These are phyloP conservation scores for Xylaria sp. DNA, from an alignment of 2,329 filamentous ascomycete species.

Conservation along the genomic window DNA sequence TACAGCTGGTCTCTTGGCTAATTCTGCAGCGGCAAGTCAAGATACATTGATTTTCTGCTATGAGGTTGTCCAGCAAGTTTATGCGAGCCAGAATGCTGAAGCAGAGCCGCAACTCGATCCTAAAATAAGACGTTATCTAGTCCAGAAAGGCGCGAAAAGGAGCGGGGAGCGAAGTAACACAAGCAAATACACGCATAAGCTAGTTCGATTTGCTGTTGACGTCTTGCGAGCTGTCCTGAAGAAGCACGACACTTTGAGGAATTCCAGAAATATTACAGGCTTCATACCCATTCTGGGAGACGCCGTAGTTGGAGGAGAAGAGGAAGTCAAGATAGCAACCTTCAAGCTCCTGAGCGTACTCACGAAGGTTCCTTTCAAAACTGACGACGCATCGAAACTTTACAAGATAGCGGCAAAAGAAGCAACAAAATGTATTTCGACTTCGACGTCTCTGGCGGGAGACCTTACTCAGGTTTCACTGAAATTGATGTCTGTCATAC, in stretches of 20 bases:
- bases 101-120: conserved; percentile 68
- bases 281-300: conserved; percentile 93
- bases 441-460: conserved; percentile 79
- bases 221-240: conserved; percentile 86
- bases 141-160: conserved; percentile 83
- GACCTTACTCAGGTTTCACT: conserved; percentile 89
- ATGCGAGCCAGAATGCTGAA: conserved; percentile 69
- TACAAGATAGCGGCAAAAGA: conserved; percentile 86
- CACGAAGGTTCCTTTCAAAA: conserved; percentile 82
- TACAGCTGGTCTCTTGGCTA: conserved; percentile 83
- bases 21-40: conserved; percentile 79
- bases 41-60: conserved; percentile 95
- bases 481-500: conserved; percentile 85
- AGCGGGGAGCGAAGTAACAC: conserved; percentile 76
- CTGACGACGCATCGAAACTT: conserved; percentile 71
- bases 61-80: conserved; percentile 89
- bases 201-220: conserved; percentile 88
- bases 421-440: conserved; percentile 82
- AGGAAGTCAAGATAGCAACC: conserved; percentile 91
- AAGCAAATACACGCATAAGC: conserved; percentile 85
- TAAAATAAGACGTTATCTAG: conserved; percentile 76
- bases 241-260: conserved; percentile 85
- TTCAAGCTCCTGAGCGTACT: conserved; percentile 87
- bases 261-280: conserved; percentile 79
- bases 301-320: conserved; percentile 82